Evolutionary conservation across 768 basidiomycete species (phyloP).

Genomic region (Lactarius trivialis): DNA sequence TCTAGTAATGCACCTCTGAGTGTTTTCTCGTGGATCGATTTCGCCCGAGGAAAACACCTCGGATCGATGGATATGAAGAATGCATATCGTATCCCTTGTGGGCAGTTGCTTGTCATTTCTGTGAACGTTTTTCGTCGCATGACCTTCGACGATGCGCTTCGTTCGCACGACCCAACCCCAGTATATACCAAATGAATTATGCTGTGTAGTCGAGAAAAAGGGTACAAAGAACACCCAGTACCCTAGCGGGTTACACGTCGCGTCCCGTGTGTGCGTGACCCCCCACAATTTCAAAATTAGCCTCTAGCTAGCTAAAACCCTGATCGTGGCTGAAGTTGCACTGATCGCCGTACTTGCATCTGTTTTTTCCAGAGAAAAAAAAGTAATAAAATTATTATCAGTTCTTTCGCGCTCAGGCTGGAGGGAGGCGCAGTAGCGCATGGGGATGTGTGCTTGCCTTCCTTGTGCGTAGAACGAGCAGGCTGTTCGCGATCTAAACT

Average conservation of each 20-base stretch:
- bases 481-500: constrained; percentile 72
- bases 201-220: constrained; percentile 12
- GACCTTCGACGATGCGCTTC: constrained; percentile 11
- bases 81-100: not conserved
- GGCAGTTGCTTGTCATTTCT: not conserved
- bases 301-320: constrained; percentile 12
- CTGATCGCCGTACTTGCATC: constrained; percentile 85
- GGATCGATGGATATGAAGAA: constrained; percentile 15
- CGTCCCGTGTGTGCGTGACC: not conserved
- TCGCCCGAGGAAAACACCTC: not conserved
- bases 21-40: constrained; percentile 7
- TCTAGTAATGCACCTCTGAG: constrained; percentile 19
- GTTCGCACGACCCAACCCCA: not conserved
- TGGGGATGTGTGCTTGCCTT: constrained; percentile 72
- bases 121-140: constrained; percentile 13
- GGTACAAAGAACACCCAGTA: constrained; percentile 4
- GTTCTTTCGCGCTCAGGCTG: constrained; percentile 5
- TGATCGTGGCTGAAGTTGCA: constrained; percentile 77
- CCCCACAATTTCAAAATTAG: not conserved
- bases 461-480: constrained; percentile 88
- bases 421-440: constrained; percentile 27
- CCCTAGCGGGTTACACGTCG: not conserved
- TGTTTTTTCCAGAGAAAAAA: constrained; percentile 37
- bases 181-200: constrained; percentile 12
- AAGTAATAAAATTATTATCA: constrained; percentile 27